Evolutionary conservation across 768 basidiomycete species (phyloP).

Genomic region (Phylloporus sp.): DNA sequence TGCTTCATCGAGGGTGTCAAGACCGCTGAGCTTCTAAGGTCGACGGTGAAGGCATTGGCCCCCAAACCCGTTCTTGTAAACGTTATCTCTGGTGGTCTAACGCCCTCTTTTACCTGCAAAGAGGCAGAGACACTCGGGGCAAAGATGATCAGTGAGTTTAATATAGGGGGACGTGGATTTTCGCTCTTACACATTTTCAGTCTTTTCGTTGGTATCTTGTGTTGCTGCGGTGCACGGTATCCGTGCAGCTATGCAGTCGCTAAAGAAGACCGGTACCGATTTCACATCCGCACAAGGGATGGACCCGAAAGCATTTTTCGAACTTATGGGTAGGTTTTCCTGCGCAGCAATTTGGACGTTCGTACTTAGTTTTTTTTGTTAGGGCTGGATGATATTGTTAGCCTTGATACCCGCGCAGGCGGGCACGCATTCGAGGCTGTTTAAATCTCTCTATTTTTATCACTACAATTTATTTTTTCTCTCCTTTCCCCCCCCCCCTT

Average conservation of each 20-base stretch:
- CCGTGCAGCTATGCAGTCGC: slow-evolving; percentile 67
- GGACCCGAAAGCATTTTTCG: slow-evolving; percentile 75
- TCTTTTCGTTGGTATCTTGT: slow-evolving; percentile 72
- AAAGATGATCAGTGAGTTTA: slow-evolving; percentile 66
- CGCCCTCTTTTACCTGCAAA: slow-evolving; percentile 64
- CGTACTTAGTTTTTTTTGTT: background rate
- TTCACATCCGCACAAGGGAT: slow-evolving; percentile 56
- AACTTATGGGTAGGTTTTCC: slow-evolving; percentile 61
- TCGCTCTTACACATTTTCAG: slow-evolving; percentile 29
- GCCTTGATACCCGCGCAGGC: slow-evolving; percentile 53
- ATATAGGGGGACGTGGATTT: background rate
- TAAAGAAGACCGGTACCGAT: slow-evolving; percentile 77
- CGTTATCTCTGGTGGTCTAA: slow-evolving; percentile 73
- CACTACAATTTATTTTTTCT: background rate
- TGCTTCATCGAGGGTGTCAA: slow-evolving; percentile 80
- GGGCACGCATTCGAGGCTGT: slow-evolving; percentile 54
- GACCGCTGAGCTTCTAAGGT: slow-evolving; percentile 56
- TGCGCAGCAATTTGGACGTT: background rate
- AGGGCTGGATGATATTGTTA: slow-evolving; percentile 52
- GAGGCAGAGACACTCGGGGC: slow-evolving; percentile 69
- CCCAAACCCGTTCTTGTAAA: slow-evolving; percentile 79
- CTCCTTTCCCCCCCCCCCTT: background rate
- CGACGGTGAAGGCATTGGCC: slow-evolving; percentile 60
- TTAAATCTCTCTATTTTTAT: slow-evolving; percentile 23
- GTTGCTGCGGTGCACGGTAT: slow-evolving; percentile 76